A percentile compares a stretch with the other conserved stretches of the same genome.
Evolutionary conservation across 352 stramenopile genomes (phyloP).

Genomic region (Phytopythium litorale): DNA sequence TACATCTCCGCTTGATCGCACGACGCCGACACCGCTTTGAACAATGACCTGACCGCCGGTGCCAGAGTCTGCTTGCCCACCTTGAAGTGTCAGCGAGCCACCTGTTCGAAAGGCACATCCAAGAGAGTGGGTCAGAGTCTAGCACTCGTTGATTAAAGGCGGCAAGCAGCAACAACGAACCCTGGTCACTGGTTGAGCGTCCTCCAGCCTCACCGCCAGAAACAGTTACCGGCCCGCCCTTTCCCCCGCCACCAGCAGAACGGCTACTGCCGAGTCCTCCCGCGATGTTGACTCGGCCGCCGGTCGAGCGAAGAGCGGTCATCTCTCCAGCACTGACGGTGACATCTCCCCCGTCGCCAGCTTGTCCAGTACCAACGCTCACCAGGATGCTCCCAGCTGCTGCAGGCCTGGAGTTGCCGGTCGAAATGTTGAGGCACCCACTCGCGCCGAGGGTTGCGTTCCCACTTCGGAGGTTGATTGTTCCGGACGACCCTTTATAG

Average conservation of each 20-base stretch:
- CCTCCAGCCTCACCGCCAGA: slow-evolving; percentile 53
- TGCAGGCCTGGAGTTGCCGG: slow-evolving; percentile 66
- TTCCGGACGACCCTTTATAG: slow-evolving; percentile 74
- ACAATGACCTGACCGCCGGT: slow-evolving; percentile 52
- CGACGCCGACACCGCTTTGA: slow-evolving; percentile 32
- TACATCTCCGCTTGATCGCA: slow-evolving; percentile 50
- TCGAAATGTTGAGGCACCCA: slow-evolving; percentile 69
- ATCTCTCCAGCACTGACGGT: slow-evolving; percentile 62
- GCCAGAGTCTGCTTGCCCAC: slow-evolving; percentile 38
- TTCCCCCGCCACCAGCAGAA: slow-evolving; percentile 41
- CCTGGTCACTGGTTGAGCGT: slow-evolving; percentile 31
- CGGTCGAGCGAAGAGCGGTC: slow-evolving; percentile 29
- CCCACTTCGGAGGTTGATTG: slow-evolving; percentile 66
- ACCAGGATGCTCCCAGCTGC: slow-evolving; percentile 76
- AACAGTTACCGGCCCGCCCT: slow-evolving; percentile 52
- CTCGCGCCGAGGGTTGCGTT: slow-evolving; percentile 62
- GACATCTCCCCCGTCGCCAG: slow-evolving; percentile 81
- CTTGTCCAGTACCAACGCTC: slow-evolving; percentile 77
- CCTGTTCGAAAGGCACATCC: slow-evolving; percentile 11
- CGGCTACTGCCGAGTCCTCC: slow-evolving; percentile 45
- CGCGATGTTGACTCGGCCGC: slow-evolving; percentile 45
- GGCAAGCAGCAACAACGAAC: slow-evolving; percentile 12
- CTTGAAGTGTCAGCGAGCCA: slow-evolving; percentile 40
- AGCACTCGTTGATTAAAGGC: slow-evolving; percentile 8
- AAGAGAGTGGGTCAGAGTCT: background rate